Percentiles rank a stretch among this genome's conserved stretches.
phyloP scores from a whole-genome alignment of 2,329 filamentous ascomycete genomes.

The Monosporascus sp. region DNA sequence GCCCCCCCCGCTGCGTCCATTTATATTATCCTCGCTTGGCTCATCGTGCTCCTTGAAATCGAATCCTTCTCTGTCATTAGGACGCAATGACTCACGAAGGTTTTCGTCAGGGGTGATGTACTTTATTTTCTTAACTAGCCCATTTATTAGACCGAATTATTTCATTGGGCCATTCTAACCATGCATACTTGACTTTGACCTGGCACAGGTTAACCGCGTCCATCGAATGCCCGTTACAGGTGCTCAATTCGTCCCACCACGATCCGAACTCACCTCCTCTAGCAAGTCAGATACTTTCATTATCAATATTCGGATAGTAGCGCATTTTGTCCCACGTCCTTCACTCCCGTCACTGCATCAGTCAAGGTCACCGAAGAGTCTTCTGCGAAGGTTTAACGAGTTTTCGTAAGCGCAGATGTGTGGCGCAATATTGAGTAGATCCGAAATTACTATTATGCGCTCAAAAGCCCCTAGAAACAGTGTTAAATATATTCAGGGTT shows the following conservation, averaged over 20 bases:
- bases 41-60: too few relatives aligned
- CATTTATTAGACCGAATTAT: not conserved
- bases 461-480: too few relatives aligned
- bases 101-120: too few relatives aligned
- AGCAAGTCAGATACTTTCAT: slow-evolving; percentile 3
- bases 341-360: not conserved
- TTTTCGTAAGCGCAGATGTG: too few relatives aligned
- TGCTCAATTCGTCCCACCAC: slow-evolving; percentile 4
- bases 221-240: slow-evolving; percentile 8
- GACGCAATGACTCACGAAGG: too few relatives aligned
- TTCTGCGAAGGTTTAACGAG: too few relatives aligned
- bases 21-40: too few relatives aligned
- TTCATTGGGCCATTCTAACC: slow-evolving; percentile 7
- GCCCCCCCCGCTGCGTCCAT: too few relatives aligned
- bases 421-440: too few relatives aligned
- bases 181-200: not conserved
- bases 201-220: not conserved
- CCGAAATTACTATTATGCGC: not conserved
- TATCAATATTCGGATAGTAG: slow-evolving; percentile 3
- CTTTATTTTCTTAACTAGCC: too few relatives aligned
- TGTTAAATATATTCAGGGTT: not conserved
- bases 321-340: slow-evolving; percentile 6
- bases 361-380: not conserved
- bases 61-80: too few relatives aligned
- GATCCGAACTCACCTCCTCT: slow-evolving; percentile 2